Base-by-base conservation (phyloP, 2,329 filamentous ascomycete species). In the Curvularia verruculosa region DNA sequence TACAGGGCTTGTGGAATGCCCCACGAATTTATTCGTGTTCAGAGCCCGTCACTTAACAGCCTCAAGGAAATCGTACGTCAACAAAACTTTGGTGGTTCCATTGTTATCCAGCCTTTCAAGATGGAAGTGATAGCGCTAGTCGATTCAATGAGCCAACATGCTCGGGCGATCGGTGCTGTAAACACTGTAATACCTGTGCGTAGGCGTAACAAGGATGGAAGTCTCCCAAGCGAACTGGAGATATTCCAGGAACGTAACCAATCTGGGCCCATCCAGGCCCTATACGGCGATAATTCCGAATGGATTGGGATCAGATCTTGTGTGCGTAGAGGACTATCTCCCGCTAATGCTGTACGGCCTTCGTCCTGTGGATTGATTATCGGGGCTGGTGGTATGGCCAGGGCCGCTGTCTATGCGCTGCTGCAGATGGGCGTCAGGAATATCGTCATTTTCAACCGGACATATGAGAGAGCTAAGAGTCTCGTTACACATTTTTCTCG, bases 271-370 rank as follows among this genome's bases (percentile, higher is more conserved):
- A 84, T 91, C 6, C 84, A 84, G 59, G 88, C 87, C 0, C 79
- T 92, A 0, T 90, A 91, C 60, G 90, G 89, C 1, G 89, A 92
- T 56, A 93, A 93, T 58, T 92, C 89, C 0, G 90, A 93, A 72
- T 93, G 90, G 87, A 89, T 92, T 31, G 90, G 90, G 5, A 90
- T 93, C 40, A 81, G 88, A 51, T 89, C 88, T 3, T 92, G 89
- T 68, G 84, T 93, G 40, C 83, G 87, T 5, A 82, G 89, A 29
- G 89, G 89, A 1, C 79, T 92, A 1, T 92, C 89, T 0, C 90
- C 90, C 0, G 87, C 89, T 3, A 86, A 86, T 59, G 82, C 83
- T 0, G 82, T 87, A 31, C 80, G 82, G 5, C 73, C 78, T 9
- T 81, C 78, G 45, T 83, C 80, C 1, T 83, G 82, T 4, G 83